A percentile compares a stretch with the other conserved stretches of the same genome.
Evolutionary conservation across 441 rosid genomes (phyloP).

Genomic region (Omphalea diandra): DNA sequence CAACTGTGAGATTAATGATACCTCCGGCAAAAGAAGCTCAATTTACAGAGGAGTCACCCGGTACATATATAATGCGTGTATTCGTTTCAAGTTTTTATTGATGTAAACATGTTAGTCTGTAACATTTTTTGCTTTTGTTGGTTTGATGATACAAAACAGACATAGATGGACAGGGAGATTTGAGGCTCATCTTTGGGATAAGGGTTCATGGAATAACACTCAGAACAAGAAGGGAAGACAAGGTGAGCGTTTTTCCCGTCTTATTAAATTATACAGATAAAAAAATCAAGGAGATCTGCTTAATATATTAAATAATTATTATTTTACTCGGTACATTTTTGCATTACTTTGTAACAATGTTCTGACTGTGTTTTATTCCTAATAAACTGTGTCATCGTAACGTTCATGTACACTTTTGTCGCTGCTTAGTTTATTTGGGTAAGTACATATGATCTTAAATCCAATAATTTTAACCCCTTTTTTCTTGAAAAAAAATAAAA

Average conservation of each 20-base stretch:
- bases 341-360: background rate
- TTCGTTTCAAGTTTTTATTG: background rate
- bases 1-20: slow-evolving; percentile 29
- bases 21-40: slow-evolving; percentile 72
- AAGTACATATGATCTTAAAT: slow-evolving; percentile 35
- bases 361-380: slow-evolving; percentile 46
- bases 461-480: background rate
- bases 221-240: slow-evolving; percentile 86
- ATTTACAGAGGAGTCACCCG: slow-evolving; percentile 93
- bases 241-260: slow-evolving; percentile 49
- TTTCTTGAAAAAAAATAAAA: no score
- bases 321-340: background rate
- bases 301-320: slow-evolving; percentile 10
- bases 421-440: slow-evolving; percentile 86
- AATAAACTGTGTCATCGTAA: slow-evolving; percentile 34
- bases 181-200: slow-evolving; percentile 96
- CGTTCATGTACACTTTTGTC: slow-evolving; percentile 38
- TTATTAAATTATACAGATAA: background rate
- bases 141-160: slow-evolving; percentile 32
- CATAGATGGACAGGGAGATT: slow-evolving; percentile 95
- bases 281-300: slow-evolving; percentile 48
- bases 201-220: slow-evolving; percentile 78
- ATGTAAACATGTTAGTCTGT: background rate
- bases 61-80: no score
- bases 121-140: background rate